Base-by-base conservation (phyloP, 495 filamentous ascomycete species). In the Staphylotrichum tortipilum region DNA sequence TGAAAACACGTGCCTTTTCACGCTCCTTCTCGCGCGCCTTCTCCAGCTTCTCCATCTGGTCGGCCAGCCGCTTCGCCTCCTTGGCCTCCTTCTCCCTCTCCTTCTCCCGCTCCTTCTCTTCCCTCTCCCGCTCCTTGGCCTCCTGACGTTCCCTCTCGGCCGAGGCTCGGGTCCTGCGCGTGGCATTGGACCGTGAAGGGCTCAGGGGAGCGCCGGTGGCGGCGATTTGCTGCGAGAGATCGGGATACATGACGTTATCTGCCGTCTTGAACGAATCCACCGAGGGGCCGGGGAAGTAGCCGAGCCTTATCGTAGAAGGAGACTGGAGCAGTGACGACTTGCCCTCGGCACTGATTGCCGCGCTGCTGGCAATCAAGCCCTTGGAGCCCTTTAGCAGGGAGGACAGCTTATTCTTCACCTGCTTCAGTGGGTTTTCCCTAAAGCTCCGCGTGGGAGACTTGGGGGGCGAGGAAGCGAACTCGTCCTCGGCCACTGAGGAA, bases 381-480 rank as follows among this genome's bases (percentile, higher is more conserved):
- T 85, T 89, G 12, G 89, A 89, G 30, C 84, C 85, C 62, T 88
- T 87, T 53, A 95, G 72, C 45, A 94, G 87, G 8, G 89, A 92
- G 34, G 88, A 88, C 29, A 95, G 69, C 62, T 86, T 89, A 54
- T 81, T 84, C 69, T 94, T 95, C 15, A 89, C 89, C 40, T 89
- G 85, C 61, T 87, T 94, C 23, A 94, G 64, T 6, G 88, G 86
- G 38, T 84, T 89, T 50, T 90, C 88, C 44, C 74, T 70, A 56
- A 83, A 77, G 49, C 76, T 77, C 48, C 78, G 78, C 7, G 76
- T 71, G 14, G 87, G 87, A 11, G 87, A 88, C 37, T 84, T 85
- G 19, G 74, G 71, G 4, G 87, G 84, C 9, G 84, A 87, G 7
- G 81, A 81, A 22, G 81, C 75, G 26, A 66, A 59, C 10, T 70